phyloP scores from a whole-genome alignment of 768 basidiomycete species.

The Thelephora ganbajun region DNA sequence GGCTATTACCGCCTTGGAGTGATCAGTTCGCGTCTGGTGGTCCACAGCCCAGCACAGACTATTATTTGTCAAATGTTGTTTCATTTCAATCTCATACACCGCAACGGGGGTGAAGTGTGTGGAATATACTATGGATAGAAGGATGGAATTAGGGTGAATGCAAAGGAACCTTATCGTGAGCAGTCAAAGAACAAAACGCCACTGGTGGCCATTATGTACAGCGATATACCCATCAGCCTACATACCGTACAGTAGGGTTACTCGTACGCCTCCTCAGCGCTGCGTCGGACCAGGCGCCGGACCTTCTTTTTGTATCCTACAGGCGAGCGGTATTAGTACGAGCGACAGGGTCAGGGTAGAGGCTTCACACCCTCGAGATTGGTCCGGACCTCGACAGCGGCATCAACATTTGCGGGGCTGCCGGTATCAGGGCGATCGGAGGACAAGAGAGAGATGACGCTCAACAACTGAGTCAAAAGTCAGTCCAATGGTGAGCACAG shows the following conservation, averaged over 20 bases:
- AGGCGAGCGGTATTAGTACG: not conserved
- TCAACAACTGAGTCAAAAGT: slow-evolving; percentile 53
- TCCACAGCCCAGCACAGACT: too few species aligned
- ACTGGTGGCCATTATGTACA: too few species aligned
- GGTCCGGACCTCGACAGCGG: slow-evolving; percentile 75
- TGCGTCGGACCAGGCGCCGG: slow-evolving; percentile 69
- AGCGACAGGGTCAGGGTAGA: not conserved
- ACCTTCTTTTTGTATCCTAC: slow-evolving; percentile 93
- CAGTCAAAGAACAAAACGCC: too few species aligned
- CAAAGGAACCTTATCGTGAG: too few species aligned
- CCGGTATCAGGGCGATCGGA: slow-evolving; percentile 84
- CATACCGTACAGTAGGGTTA: slow-evolving; percentile 13
- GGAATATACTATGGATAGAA: too few species aligned
- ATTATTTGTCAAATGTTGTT: too few species aligned
- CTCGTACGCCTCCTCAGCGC: slow-evolving; percentile 83
- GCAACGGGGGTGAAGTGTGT: too few species aligned
- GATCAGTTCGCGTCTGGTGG: too few species aligned
- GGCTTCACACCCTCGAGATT: slow-evolving; percentile 38
- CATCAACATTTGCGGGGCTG: slow-evolving; percentile 94
- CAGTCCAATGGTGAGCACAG: slow-evolving; percentile 2
- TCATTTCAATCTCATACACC: too few species aligned
- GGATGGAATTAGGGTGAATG: too few species aligned
- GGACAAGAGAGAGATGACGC: slow-evolving; percentile 91
- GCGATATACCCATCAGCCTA: too few species aligned
- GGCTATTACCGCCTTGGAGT: too few species aligned